Percentiles rank a stretch among this genome's conserved stretches.
Evolutionary conservation across 257 asterid genomes (phyloP).

Genomic region (Jacaranda mimosifolia): DNA sequence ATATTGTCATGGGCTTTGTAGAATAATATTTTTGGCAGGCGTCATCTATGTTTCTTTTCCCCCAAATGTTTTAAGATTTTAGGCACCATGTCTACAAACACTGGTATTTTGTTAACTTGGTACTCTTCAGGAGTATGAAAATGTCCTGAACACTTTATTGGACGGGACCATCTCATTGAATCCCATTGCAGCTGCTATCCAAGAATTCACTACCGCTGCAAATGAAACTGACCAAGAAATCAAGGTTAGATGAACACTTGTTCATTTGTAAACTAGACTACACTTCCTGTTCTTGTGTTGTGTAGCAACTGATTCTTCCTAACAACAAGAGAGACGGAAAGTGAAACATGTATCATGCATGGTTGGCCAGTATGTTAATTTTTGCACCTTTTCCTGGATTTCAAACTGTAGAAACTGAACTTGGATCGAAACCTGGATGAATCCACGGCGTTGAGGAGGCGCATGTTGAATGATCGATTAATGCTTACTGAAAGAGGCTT

Average conservation of each 20-base stretch:
- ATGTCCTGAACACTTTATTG: slow-evolving; percentile 51
- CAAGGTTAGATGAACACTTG: slow-evolving; percentile 57
- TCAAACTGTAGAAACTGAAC: slow-evolving; percentile 57
- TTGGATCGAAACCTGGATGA: slow-evolving; percentile 45
- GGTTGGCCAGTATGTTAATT: neutral
- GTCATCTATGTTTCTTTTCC: neutral
- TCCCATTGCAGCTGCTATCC: slow-evolving; percentile 67
- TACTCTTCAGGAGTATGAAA: slow-evolving; percentile 59
- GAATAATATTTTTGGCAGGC: neutral
- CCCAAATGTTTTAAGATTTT: neutral
- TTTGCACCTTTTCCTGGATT: neutral
- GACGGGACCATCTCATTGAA: slow-evolving; percentile 62
- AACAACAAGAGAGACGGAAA: neutral
- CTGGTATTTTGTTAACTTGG: neutral
- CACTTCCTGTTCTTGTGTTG: neutral
- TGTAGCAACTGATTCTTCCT: neutral
- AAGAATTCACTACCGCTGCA: slow-evolving; percentile 71
- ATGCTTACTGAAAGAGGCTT: slow-evolving; percentile 92
- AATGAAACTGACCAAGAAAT: slow-evolving; percentile 54
- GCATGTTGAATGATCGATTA: slow-evolving; percentile 75
- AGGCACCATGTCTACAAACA: neutral
- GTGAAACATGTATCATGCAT: neutral
- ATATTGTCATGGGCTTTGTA: neutral
- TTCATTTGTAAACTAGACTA: neutral
- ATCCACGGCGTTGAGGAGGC: slow-evolving; percentile 53